Evolutionary conservation across 2,329 filamentous ascomycete genomes (phyloP).

Genomic region (Phaeoacremonium minimum): DNA sequence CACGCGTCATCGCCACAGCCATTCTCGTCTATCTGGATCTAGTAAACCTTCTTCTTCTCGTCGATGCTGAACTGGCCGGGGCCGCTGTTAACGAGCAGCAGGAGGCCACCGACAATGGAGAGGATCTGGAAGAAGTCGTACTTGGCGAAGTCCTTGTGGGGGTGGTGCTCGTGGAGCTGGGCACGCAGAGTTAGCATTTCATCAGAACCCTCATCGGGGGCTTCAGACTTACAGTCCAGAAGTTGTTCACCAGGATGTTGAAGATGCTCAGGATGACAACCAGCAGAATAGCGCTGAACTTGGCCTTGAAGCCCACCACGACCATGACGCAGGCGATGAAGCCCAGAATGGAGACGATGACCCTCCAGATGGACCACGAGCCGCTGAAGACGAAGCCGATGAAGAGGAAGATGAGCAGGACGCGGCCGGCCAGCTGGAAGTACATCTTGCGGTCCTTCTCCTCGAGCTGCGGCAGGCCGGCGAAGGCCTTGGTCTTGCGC

Average conservation of each 20-base stretch:
- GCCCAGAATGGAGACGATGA: constrained; percentile 79
- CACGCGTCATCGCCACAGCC: background rate
- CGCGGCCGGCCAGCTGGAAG: constrained; percentile 94
- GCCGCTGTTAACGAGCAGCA: constrained; percentile 97
- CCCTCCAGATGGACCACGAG: constrained; percentile 84
- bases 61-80: constrained; percentile 97
- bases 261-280: constrained; percentile 95
- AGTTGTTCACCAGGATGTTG: constrained; percentile 98
- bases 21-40: too few relatives aligned
- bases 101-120: constrained; percentile 93
- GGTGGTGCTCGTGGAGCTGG: constrained; percentile 93
- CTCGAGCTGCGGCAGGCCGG: constrained; percentile 87
- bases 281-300: constrained; percentile 93
- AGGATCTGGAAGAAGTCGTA: constrained; percentile 99
- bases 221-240: constrained; percentile 81
- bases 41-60: constrained; percentile 99
- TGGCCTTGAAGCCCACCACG: constrained; percentile 98
- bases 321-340: constrained; percentile 96
- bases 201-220: background rate
- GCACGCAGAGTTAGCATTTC: constrained; percentile 17
- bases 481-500: constrained; percentile 94
- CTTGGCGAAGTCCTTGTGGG: constrained; percentile 99
- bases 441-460: constrained; percentile 99
- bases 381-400: constrained; percentile 94
- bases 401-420: constrained; percentile 96